Evolutionary conservation across 352 stramenopile genomes (phyloP).

Genomic region (Phytophthora citricola): DNA sequence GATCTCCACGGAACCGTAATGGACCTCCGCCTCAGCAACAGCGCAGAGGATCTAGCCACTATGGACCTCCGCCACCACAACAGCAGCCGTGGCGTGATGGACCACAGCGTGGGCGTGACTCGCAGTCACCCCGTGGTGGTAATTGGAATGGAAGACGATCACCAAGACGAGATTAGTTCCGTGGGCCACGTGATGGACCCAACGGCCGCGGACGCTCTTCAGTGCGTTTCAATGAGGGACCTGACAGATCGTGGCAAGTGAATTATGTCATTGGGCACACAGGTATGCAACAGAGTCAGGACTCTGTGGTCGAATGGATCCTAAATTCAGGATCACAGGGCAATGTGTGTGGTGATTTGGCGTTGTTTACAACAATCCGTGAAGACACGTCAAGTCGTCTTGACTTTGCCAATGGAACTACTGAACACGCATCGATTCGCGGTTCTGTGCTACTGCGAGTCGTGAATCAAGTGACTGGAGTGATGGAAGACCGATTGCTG

Average conservation of each 20-base stretch:
- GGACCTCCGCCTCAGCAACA: not conserved
- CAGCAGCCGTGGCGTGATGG: not conserved
- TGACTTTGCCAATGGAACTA: conserved; percentile 13
- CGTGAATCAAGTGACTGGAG: conserved; percentile 11
- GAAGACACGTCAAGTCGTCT: conserved; percentile 2
- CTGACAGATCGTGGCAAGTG: not conserved
- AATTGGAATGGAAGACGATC: too few relatives aligned
- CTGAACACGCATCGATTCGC: conserved; percentile 10
- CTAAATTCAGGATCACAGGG: conserved; percentile 15
- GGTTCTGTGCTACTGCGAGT: conserved; percentile 17
- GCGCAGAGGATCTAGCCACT: not conserved
- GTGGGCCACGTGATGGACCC: not conserved
- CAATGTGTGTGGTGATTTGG: conserved; percentile 15
- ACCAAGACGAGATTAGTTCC: not conserved
- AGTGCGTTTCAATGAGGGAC: too few relatives aligned
- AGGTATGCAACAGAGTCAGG: not conserved
- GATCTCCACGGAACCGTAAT: not conserved
- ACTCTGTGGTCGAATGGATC: conserved; percentile 11
- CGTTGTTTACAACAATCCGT: conserved; percentile 6
- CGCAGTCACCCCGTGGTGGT: not conserved
- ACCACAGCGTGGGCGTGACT: too few relatives aligned
- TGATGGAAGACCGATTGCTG: conserved; percentile 12
- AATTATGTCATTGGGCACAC: not conserved
- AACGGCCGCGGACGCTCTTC: not conserved
- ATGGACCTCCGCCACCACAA: not conserved